These are phyloP conservation scores for Ceratocystis alfenasii DNA, from an alignment of 2,329 filamentous ascomycete genomes.

Conservation along the genomic window DNA sequence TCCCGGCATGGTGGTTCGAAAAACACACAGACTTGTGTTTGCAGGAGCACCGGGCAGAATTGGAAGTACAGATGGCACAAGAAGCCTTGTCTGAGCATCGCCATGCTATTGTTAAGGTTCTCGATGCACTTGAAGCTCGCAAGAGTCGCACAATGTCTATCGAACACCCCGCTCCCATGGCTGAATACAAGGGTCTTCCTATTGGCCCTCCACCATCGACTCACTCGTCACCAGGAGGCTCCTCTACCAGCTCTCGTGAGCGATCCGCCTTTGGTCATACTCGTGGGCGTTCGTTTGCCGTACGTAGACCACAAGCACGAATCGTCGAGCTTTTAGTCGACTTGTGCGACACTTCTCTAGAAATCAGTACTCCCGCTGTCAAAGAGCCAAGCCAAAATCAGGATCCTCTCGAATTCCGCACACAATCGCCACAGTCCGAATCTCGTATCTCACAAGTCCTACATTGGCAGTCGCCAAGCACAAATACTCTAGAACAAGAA, in stretches of 20 bases:
- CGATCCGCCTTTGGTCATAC: constrained; percentile 69
- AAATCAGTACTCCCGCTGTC: constrained; percentile 87
- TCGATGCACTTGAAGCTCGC: constrained; percentile 79
- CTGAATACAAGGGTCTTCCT: constrained; percentile 77
- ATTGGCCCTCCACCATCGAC: constrained; percentile 67
- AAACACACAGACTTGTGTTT: constrained; percentile 95
- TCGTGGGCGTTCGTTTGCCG: constrained; percentile 76
- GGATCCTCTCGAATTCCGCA: constrained; percentile 63
- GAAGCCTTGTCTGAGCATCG: constrained; percentile 86
- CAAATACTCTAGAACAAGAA: constrained; percentile 83
- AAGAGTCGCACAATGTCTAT: constrained; percentile 51
- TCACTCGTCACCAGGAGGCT: constrained; percentile 58
- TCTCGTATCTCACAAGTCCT: constrained; percentile 86
- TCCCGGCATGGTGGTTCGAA: constrained; percentile 98
- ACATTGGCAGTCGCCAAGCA: constrained; percentile 92
- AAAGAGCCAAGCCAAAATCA: constrained; percentile 56
- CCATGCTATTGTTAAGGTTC: constrained; percentile 84
- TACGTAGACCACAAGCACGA: constrained; percentile 75
- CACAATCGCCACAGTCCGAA: constrained; percentile 91
- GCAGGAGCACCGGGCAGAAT: constrained; percentile 90
- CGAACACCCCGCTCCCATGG: constrained; percentile 44
- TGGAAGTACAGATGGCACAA: constrained; percentile 94
- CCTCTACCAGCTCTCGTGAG: constrained; percentile 59
- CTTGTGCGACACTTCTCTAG: constrained; percentile 86
- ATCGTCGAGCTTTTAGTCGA: constrained; percentile 93